A percentile compares a stretch with the other conserved stretches of the same genome.
phyloP scores from a whole-genome alignment of 2,329 filamentous ascomycete species.

The Calonectria pauciramosa region DNA sequence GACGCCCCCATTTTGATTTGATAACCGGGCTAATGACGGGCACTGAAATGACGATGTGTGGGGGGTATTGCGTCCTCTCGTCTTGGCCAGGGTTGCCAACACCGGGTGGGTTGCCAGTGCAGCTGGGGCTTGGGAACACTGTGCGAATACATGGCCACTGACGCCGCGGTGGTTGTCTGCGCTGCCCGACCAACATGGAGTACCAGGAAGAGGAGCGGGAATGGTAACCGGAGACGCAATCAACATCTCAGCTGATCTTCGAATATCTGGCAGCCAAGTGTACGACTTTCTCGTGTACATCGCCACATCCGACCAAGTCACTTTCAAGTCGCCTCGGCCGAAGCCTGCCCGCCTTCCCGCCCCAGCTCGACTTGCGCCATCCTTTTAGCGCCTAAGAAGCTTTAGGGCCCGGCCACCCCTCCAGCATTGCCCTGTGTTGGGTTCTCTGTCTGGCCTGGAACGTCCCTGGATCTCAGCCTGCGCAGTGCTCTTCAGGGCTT shows the following conservation, averaged over 20 bases:
- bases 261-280: not conserved
- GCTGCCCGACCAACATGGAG: not conserved
- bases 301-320: not conserved
- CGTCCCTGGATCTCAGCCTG: not conserved
- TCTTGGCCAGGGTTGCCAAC: conserved; percentile 38
- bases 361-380: conserved; percentile 39
- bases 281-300: not conserved
- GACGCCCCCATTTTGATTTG: conserved; percentile 46
- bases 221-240: not conserved
- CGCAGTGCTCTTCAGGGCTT: not conserved
- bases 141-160: conserved; percentile 34
- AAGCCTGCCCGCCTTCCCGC: conserved; percentile 29
- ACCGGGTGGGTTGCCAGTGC: conserved; percentile 46
- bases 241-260: not conserved
- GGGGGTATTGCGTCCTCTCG: conserved; percentile 41
- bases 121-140: conserved; percentile 37
- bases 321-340: conserved; percentile 33
- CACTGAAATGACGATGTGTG: conserved; percentile 47
- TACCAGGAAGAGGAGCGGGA: not conserved
- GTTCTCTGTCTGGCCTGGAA: conserved; percentile 8
- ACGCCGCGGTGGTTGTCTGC: not conserved
- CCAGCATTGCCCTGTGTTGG: conserved; percentile 30
- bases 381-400: conserved; percentile 16
- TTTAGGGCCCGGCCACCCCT: conserved; percentile 23
- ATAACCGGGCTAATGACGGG: conserved; percentile 46